Evolutionary conservation across 73 alveolate genomes (phyloP), one percentile per base, ranked within the genome.

Genomic region (Loxodes magnus): DNA sequence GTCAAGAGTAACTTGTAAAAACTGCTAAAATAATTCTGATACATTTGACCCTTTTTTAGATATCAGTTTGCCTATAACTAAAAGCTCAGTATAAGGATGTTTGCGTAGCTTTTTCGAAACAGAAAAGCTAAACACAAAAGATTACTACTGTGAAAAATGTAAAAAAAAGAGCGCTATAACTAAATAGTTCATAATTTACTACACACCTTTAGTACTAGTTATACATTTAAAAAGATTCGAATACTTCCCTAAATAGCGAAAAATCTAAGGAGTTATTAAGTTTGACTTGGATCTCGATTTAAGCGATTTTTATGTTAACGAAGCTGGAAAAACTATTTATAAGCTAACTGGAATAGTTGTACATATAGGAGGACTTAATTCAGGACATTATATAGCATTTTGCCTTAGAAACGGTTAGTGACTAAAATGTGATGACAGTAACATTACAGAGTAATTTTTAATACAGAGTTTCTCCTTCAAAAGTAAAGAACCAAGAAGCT

Each of bases 351-450:
- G 53, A 1, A 39, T 39, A 17, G 53, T 30, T 39, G 53, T 15
- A 39, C 53, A 39, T 15, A 39, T 15, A 9, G 53, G 53, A 2
- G 14, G 37, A 9, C 14, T 39, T 10, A 39, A 15, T 39, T 39
- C 33, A 17, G 53, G 53, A 30, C 53, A 39, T 39, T 39, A 39
- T 39, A 39, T 17, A 15, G 53, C 53, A n/a, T 39, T 17, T 39
- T 39, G 53, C 53, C 14, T 17, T 17, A 39, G 53, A 39, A 30
- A 15, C 21, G 21, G 33, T 9, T 17, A 39, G 7, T 39, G 53
- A 30, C 21, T 17, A 17, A 9, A 15, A 1, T 39, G 14, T 19
- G 33, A 39, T 39, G 53, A 39, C 33, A 39, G 37, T 39, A 9
- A 9, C 37, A 17, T 10, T 39, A 19, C 21, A 0, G 21, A 39